phyloP scores from a whole-genome alignment of 1,139 yeast species.

The Suhomyces coccinellae region DNA sequence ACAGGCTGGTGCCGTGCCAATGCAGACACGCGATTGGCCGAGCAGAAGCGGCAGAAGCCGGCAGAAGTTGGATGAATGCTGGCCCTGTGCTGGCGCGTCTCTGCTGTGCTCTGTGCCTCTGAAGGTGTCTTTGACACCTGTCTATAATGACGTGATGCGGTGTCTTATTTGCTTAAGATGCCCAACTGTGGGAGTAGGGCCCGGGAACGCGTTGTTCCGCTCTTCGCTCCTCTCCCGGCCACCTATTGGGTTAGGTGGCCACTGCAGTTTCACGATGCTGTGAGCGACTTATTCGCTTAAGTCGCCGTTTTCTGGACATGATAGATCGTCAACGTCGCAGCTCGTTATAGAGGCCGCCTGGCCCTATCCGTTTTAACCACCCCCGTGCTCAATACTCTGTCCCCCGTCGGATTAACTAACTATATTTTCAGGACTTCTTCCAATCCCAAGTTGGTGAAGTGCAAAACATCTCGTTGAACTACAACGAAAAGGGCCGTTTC shows the following conservation, averaged over 20 bases:
- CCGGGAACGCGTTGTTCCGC: too few relatives aligned
- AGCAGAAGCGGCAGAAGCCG: not conserved
- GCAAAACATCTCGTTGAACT: constrained; percentile 65
- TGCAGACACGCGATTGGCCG: not conserved
- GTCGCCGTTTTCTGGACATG: constrained; percentile 1
- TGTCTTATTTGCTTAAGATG: constrained; percentile 12
- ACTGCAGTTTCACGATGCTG: not conserved
- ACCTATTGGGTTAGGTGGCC: constrained; percentile 1
- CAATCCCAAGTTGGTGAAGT: constrained; percentile 87
- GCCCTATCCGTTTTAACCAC: constrained; percentile 3
- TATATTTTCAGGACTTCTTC: constrained; percentile 72
- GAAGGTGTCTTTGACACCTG: not conserved
- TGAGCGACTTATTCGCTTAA: constrained; percentile 2
- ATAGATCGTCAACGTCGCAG: constrained; percentile 6
- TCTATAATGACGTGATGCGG: constrained; percentile 1
- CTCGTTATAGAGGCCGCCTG: constrained; percentile 1
- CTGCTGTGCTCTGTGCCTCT: not conserved
- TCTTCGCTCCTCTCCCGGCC: not conserved
- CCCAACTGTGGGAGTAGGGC: not conserved
- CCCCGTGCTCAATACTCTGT: constrained; percentile 3
- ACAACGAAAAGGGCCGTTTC: constrained; percentile 86
- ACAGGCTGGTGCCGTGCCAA: not conserved
- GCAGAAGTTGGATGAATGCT: too few relatives aligned
- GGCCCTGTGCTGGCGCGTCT: not conserved
- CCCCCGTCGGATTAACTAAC: constrained; percentile 20